phyloP scores from a whole-genome alignment of 148 eudicot genomes.

The Rhododendron griersonianum region DNA sequence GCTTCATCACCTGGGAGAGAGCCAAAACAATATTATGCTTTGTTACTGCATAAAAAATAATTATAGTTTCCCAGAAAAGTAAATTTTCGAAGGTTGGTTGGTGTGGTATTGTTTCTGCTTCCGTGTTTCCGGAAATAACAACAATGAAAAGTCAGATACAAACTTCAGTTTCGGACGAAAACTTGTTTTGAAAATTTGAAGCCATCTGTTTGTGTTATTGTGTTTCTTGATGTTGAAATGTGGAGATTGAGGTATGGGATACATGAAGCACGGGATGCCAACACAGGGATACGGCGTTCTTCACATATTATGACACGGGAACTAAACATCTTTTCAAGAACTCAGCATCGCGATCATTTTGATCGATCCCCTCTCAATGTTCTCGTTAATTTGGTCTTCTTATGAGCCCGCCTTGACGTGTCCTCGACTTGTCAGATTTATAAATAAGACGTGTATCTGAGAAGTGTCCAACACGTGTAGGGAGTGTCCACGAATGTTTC shows the following conservation, averaged over 20 bases:
- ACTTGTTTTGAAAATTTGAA: background rate
- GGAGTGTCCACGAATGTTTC: background rate
- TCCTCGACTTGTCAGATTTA: background rate
- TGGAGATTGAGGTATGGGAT: background rate
- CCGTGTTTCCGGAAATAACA: background rate
- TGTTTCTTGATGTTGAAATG: background rate
- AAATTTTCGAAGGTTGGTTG: background rate
- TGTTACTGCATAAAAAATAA: background rate
- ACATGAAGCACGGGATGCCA: background rate
- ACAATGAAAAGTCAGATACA: background rate
- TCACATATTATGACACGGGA: background rate
- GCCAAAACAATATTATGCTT: background rate
- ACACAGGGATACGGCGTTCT: background rate
- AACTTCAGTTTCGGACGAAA: background rate
- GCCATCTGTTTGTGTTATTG: background rate
- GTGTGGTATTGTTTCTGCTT: background rate
- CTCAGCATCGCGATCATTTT: background rate
- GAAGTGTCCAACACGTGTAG: background rate
- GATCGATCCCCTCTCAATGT: background rate
- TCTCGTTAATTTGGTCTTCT: background rate
- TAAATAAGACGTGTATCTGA: background rate
- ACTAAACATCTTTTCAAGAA: background rate
- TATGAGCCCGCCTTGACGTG: background rate
- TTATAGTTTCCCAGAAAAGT: background rate
- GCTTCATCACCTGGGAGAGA: slow-evolving; percentile 55